Evolutionary conservation across 139 green algal genomes (phyloP).

Genomic region (Tetradesmus obliquus): DNA sequence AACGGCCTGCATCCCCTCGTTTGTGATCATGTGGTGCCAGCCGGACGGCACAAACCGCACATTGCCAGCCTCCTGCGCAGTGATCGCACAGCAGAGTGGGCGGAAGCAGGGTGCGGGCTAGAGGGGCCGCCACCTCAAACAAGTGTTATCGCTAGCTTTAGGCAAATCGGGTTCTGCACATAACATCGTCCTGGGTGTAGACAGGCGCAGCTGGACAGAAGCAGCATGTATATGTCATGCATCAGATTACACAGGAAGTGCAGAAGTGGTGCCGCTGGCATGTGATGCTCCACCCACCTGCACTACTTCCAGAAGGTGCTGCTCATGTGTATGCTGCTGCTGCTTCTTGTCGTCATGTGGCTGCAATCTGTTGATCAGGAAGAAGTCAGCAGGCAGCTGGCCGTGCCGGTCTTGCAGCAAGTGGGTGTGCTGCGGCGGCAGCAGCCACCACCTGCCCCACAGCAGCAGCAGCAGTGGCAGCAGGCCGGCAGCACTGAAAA

Average conservation of each 20-base stretch:
- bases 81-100: conserved; percentile 27
- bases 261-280: background rate
- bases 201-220: background rate
- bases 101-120: no score
- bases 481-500: no score
- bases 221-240: background rate
- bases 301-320: conserved; percentile 40
- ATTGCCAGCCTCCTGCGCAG: conserved; percentile 76
- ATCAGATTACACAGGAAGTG: no score
- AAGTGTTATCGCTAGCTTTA: no score
- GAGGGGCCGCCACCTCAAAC: no score
- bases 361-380: background rate
- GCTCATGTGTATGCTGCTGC: background rate
- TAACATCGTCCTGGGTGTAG: no score
- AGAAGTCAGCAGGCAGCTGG: conserved; percentile 15
- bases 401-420: conserved; percentile 50
- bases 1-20: conserved; percentile 57
- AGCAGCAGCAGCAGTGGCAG: conserved; percentile 1
- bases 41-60: conserved; percentile 91
- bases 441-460: conserved; percentile 77
- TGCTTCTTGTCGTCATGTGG: background rate
- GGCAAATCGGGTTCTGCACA: no score
- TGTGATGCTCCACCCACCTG: conserved; percentile 34
- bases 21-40: conserved; percentile 92
- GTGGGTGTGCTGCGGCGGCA: conserved; percentile 72